Evolutionary conservation across 345 rosid genomes (phyloP), one percentile per base, ranked within the genome.

Genomic region (Populus euphratica): DNA sequence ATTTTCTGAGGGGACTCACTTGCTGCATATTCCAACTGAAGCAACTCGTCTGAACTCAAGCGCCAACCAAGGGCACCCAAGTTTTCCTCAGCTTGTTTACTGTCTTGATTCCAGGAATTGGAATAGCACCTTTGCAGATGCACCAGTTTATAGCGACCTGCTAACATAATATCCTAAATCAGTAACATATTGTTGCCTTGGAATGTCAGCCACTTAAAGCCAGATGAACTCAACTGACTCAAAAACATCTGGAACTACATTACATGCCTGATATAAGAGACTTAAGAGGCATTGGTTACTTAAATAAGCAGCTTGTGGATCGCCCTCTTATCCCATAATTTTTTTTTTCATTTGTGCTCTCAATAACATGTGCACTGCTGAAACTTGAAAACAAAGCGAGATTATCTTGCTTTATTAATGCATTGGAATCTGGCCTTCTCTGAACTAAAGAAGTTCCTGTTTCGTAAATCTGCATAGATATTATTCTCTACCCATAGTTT

Each of bases 141-240:
- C 98, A 95, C 98, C 98, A 92, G 85, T 95, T 92, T 80, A 95
- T 87, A 21, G 98, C 97, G 14, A 94, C 93, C 97, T 94, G 73
- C 72, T 20, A 76, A 47, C 5, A 11, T 10, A 77, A 38, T 63
- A 9, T 29, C 29, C 47, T 12, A 54, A 65, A 63, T 69, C 29
- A 81, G 59, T 18, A 18, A 20, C 2, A 17, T 7, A 50, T 50
- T 50, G 56, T 5, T 50, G 56, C 56, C 17, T 50, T 50, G n/a
- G 56, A 50, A 50, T 50, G n/a, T 17, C 18, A 1, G 8, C 21
- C 8, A 7, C 21, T 50, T 17, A 7, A 52, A 20, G 16, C 50
- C 50, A 52, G n/a, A 52, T 18, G 59, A 52, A 52, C 10, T 52
- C 59, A 52, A 18, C 59, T 6, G 50, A 47, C 17, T 0, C 1